Evolutionary conservation across 2,329 filamentous ascomycete species (phyloP), one percentile per base, ranked within the genome.

Genomic region (Neocatenulostroma microsporum): DNA sequence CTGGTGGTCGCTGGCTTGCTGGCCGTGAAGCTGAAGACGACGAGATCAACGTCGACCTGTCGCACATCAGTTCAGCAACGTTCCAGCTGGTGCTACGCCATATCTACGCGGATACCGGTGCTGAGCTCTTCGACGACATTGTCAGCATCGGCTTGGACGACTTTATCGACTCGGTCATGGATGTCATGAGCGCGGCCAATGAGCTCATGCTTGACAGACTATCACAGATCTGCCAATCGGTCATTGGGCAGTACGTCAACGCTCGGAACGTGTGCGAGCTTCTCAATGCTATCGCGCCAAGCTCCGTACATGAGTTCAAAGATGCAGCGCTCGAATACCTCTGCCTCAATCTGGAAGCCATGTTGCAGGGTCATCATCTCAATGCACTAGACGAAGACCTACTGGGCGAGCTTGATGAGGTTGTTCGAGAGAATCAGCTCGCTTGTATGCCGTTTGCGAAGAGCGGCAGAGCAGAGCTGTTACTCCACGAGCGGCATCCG

Each of bases 121-220:
- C 77, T 15, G 81, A 88, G 41, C 66, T 96, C 2, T 96, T 98
- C 51, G 78, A 94, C 47, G 70, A 82, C 21, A 73, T 91, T 4
- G 73, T 82, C 12, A 73, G 76, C 23, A 66, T 75, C 12, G 79
- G 80, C 42, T 62, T 94, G 5, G 87, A 95, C 47, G 82, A 87
- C 30, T 87, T 94, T 45, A 77, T 88, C 4, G 87, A 96, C 50
- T 68, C 91, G n/a, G 73, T 95, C 7, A 74, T 96, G 63, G 87
- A 94, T 50, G 84, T 96, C 29, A 81, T 96, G 73, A 78, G 78
- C 38, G 81, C 85, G 35, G 86, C 88, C 10, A 91, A 98, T 55
- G 89, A 98, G 60, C 67, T 98, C 39, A 95, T 98, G 88, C 73
- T 98, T 30, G 87, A 95, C 56, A 75, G 88, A 5, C 66, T 98